phyloP scores from a whole-genome alignment of 495 filamentous ascomycete genomes.

The Talaromyces wortmannii region DNA sequence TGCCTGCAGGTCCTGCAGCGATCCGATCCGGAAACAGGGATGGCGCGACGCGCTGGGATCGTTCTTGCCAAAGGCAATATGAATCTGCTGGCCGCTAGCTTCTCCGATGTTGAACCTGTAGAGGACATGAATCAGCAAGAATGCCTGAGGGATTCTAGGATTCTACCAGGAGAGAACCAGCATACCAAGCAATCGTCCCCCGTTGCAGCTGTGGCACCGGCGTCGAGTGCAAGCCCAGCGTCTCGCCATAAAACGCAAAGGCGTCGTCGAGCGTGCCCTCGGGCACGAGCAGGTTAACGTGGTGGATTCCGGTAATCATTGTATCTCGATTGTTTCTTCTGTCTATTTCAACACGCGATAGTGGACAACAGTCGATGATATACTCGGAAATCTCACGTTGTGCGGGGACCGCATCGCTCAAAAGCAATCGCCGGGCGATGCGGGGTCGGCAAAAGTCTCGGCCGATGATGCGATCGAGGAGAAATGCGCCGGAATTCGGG shows the following conservation, averaged over 20 bases:
- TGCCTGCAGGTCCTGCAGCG: conserved; percentile 32
- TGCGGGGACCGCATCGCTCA: no score
- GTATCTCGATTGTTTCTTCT: conserved; percentile 1
- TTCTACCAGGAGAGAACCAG: not conserved
- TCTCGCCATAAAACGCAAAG: conserved; percentile 47
- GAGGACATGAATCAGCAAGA: not conserved
- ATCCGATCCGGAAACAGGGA: conserved; percentile 49
- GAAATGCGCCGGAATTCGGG: no score
- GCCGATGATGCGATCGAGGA: no score
- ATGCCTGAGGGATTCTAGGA: not conserved
- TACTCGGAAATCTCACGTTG: no score
- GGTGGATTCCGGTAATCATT: conserved; percentile 55
- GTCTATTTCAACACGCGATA: not conserved
- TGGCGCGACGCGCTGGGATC: conserved; percentile 40
- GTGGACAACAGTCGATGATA: not conserved
- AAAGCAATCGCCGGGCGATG: no score
- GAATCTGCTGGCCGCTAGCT: conserved; percentile 51
- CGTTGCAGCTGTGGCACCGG: conserved; percentile 44
- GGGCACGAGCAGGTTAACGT: conserved; percentile 55
- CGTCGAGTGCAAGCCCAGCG: conserved; percentile 40
- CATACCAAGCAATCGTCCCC: conserved; percentile 43
- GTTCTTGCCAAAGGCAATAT: conserved; percentile 45
- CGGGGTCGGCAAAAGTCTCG: no score
- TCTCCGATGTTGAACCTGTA: conserved; percentile 48
- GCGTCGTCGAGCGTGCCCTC: conserved; percentile 45